Conservation (phyloP, 2,329 filamentous ascomycete species). For the Colletotrichum scovillei region DNA sequence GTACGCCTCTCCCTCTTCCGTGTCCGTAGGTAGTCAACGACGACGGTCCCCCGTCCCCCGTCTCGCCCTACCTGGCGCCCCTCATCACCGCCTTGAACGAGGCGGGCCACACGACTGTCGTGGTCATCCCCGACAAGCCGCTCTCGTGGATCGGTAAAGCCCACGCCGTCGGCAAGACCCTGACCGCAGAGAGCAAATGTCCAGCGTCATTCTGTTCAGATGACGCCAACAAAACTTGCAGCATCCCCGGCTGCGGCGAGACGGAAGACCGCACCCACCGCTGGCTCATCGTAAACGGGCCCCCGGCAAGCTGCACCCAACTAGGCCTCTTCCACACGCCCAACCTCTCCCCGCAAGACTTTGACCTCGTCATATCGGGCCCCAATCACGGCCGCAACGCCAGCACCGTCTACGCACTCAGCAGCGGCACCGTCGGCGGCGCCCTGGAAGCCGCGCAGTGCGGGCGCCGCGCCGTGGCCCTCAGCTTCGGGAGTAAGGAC, state of each 20-base stretch:
- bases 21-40: constrained; percentile 57
- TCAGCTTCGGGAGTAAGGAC: constrained; percentile 78
- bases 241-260: constrained; percentile 51
- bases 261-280: constrained; percentile 55
- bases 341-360: constrained; percentile 41
- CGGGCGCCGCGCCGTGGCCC: constrained; percentile 69
- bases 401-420: constrained; percentile 67
- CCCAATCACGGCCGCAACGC: constrained; percentile 73
- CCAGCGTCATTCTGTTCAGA: constrained; percentile 17
- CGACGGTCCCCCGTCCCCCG: constrained; percentile 69
- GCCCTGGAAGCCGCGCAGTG: constrained; percentile 69
- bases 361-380: constrained; percentile 69
- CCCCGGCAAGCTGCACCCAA: constrained; percentile 69
- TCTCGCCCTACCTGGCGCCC: constrained; percentile 69
- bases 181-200: constrained; percentile 48
- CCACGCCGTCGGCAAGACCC: constrained; percentile 75
- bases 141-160: constrained; percentile 84
- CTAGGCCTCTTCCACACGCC: constrained; percentile 67
- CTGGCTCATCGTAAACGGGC: constrained; percentile 70
- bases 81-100: constrained; percentile 63
- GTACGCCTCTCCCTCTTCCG: not conserved
- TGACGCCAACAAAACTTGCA: constrained; percentile 4
- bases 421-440: constrained; percentile 68
- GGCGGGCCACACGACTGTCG: constrained; percentile 75
- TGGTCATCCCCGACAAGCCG: constrained; percentile 76